A percentile compares a stretch with the other conserved stretches of the same genome.
These are phyloP conservation scores for Hansfordia pulvinata DNA, from an alignment of 2,329 filamentous ascomycete genomes.

Conservation along the genomic window DNA sequence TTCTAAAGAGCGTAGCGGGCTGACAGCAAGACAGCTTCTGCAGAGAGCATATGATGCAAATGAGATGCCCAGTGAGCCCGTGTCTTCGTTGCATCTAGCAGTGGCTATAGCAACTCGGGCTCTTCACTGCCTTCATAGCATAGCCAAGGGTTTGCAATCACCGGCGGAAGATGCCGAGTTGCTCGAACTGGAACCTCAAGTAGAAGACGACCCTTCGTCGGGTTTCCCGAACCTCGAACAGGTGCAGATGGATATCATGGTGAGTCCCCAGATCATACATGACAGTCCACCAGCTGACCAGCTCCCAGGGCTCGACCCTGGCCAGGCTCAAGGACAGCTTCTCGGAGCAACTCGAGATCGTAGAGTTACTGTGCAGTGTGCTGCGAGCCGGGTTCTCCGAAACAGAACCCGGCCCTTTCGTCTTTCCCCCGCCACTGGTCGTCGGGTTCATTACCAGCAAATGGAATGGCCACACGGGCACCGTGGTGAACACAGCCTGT, in stretches of 20 bases:
- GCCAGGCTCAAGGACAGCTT: slow-evolving; percentile 35
- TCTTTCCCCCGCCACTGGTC: slow-evolving; percentile 54
- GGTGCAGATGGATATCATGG: slow-evolving; percentile 33
- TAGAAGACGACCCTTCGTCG: slow-evolving; percentile 6
- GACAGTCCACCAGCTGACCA: slow-evolving; percentile 6
- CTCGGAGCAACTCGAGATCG: slow-evolving; percentile 47
- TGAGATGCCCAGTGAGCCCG: slow-evolving; percentile 10
- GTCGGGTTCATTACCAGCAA: slow-evolving; percentile 49
- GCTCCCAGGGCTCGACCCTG: slow-evolving; percentile 10
- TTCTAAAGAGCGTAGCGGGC: slow-evolving; percentile 4
- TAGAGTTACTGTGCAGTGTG: slow-evolving; percentile 59
- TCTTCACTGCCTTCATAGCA: slow-evolving; percentile 53
- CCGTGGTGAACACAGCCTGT: slow-evolving; percentile 57
- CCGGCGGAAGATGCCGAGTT: slow-evolving; percentile 49
- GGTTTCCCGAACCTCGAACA: slow-evolving; percentile 8
- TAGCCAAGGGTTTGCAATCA: slow-evolving; percentile 60
- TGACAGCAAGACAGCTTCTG: slow-evolving; percentile 12
- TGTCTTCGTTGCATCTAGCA: slow-evolving; percentile 24
- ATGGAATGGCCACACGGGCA: slow-evolving; percentile 50
- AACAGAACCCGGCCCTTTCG: slow-evolving; percentile 60
- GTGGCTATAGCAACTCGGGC: slow-evolving; percentile 38
- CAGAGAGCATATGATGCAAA: slow-evolving; percentile 13
- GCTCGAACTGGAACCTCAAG: slow-evolving; percentile 52
- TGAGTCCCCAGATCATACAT: slow-evolving; percentile 32
- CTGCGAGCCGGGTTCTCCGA: slow-evolving; percentile 66